phyloP scores from a whole-genome alignment of 2,329 filamentous ascomycete genomes.

The Grosmannia serpens region DNA sequence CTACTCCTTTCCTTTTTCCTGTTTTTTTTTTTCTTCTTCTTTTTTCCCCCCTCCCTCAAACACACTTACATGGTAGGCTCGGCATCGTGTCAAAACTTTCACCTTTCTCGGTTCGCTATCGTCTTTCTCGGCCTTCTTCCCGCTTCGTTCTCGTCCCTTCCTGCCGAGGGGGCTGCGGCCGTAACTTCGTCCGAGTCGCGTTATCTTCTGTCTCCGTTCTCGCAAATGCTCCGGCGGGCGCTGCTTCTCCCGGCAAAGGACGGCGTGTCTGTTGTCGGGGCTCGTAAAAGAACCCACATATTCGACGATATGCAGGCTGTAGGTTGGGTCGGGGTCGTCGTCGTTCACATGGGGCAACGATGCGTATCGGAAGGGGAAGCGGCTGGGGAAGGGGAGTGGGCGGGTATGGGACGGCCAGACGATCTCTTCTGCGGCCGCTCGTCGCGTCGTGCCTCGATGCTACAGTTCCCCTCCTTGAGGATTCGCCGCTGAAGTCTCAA shows the following conservation, averaged over 20 bases:
- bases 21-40: too few relatives aligned
- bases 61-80: conserved; percentile 18
- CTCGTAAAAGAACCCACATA: conserved; percentile 18
- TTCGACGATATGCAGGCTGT: conserved; percentile 14
- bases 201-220: neutral
- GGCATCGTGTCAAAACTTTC: conserved; percentile 17
- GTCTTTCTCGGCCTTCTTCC: neutral
- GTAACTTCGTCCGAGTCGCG: neutral
- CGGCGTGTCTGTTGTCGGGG: conserved; percentile 16
- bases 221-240: conserved; percentile 5
- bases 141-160: neutral
- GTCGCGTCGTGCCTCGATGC: neutral
- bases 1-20: neutral
- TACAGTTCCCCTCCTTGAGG: neutral
- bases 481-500: neutral
- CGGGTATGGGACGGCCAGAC: neutral
- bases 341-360: neutral
- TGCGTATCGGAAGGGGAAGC: neutral
- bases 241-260: conserved; percentile 15
- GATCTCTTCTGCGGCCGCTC: neutral
- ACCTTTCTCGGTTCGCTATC: neutral
- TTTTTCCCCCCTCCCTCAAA: too few relatives aligned
- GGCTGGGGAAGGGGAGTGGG: neutral
- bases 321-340: neutral
- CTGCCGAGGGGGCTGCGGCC: neutral